These are phyloP conservation scores for Pseudogymnoascus sp. DNA, from an alignment of 2,329 filamentous ascomycete genomes.

Conservation along the genomic window DNA sequence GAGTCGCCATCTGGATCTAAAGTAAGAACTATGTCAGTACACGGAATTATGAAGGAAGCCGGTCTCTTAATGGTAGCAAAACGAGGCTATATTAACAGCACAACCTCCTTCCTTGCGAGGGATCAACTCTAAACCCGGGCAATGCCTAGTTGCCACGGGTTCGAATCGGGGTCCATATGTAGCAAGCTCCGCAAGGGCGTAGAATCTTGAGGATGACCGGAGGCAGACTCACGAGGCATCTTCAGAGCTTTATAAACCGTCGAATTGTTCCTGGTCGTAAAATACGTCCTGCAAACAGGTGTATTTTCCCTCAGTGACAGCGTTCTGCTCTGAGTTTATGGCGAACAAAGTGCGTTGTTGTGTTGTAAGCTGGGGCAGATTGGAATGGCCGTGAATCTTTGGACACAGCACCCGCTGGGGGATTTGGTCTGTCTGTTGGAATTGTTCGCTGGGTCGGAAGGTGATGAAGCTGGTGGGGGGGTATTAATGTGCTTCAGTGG, in stretches of 20 bases:
- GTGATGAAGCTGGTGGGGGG: neutral
- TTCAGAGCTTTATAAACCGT: neutral
- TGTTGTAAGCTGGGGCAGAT: neutral
- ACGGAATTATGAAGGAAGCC: neutral
- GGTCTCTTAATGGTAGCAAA: neutral
- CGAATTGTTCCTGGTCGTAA: neutral
- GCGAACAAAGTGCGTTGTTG: neutral
- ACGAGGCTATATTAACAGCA: neutral
- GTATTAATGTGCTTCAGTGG: neutral
- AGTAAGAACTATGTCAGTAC: neutral
- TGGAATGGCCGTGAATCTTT: neutral
- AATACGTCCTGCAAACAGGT: neutral
- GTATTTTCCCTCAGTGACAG: neutral
- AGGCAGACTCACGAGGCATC: constrained; percentile 3
- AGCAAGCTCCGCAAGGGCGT: neutral
- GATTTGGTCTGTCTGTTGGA: neutral
- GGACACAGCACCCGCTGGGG: neutral
- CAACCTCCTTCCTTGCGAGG: neutral
- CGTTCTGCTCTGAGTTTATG: neutral
- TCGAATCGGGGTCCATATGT: neutral
- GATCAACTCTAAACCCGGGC: neutral
- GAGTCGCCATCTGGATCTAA: constrained; percentile 3
- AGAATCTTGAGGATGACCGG: neutral
- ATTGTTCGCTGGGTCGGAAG: neutral
- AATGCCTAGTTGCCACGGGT: neutral